Conservation (phyloP, 2,329 filamentous ascomycete species). For the Fusarium pseudoanthophilum region DNA sequence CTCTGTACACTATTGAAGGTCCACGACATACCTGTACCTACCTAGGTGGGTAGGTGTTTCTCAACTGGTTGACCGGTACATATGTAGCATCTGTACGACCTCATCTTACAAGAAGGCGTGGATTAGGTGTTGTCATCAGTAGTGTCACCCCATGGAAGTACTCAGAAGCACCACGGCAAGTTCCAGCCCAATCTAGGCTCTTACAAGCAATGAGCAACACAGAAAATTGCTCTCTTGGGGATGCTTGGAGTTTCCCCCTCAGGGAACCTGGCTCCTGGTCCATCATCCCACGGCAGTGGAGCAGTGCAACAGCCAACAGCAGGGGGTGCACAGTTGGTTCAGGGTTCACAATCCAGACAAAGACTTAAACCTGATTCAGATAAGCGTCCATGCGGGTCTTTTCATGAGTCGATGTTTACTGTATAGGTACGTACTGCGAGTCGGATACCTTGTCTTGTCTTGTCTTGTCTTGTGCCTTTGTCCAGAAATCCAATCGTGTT, state of each 20-base stretch:
- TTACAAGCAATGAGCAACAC: neutral
- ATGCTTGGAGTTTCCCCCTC: neutral
- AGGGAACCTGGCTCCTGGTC: conserved; percentile 20
- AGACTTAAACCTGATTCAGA: conserved; percentile 20
- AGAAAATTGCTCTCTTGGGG: neutral
- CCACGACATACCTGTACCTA: neutral
- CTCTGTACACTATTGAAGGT: conserved; percentile 17
- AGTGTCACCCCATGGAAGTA: conserved; percentile 24
- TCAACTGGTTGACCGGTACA: neutral
- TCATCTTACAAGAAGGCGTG: neutral
- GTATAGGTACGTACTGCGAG: neutral
- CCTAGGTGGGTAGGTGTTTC: neutral
- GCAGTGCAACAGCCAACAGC: conserved; percentile 12
- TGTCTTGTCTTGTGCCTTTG: neutral
- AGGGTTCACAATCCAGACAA: conserved; percentile 1
- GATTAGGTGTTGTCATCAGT: neutral
- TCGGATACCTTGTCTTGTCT: neutral
- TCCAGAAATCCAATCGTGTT: neutral
- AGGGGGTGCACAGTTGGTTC: conserved; percentile 22
- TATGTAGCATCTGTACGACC: neutral
- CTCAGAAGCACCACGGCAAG: neutral
- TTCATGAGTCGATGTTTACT: neutral
- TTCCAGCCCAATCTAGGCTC: conserved; percentile 25
- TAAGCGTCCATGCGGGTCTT: neutral
- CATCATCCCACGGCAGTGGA: conserved; percentile 36